A percentile compares a stretch with the other conserved stretches of the same genome.
phyloP scores from a whole-genome alignment of 305 asterid genomes.

The Fraxinus albicans region DNA sequence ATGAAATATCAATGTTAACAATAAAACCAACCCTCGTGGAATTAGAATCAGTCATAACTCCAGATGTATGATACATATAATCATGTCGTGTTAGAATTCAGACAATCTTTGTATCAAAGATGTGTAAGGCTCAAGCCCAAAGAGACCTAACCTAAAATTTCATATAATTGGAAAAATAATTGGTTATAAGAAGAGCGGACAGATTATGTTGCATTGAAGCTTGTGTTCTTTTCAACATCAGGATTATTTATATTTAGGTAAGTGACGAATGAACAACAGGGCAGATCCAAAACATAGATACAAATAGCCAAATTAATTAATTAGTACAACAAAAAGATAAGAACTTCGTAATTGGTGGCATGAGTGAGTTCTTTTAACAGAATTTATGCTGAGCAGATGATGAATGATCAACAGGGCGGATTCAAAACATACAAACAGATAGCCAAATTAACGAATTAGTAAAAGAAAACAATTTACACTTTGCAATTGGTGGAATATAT shows the following conservation, averaged over 20 bases:
- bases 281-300: background rate
- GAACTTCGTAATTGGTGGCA: slow-evolving; percentile 73
- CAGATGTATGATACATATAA: background rate
- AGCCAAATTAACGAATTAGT: background rate
- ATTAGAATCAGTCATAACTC: background rate
- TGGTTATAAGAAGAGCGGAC: background rate
- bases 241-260: background rate
- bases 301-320: background rate
- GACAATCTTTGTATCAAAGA: background rate
- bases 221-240: background rate
- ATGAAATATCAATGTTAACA: background rate
- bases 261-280: background rate
- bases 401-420: background rate
- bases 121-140: background rate
- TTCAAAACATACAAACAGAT: background rate
- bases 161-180: background rate
- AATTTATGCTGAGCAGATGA: background rate
- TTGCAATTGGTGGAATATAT: slow-evolving; percentile 77
- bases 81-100: background rate
- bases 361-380: background rate
- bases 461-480: slow-evolving; percentile 44
- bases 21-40: background rate
- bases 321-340: slow-evolving; percentile 27
- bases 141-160: background rate
- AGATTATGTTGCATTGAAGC: background rate